A percentile compares a stretch with the other conserved stretches of the same genome.
Evolutionary conservation across 1,139 yeast genomes (phyloP).

Genomic region (Suhomyces yuchorum): DNA sequence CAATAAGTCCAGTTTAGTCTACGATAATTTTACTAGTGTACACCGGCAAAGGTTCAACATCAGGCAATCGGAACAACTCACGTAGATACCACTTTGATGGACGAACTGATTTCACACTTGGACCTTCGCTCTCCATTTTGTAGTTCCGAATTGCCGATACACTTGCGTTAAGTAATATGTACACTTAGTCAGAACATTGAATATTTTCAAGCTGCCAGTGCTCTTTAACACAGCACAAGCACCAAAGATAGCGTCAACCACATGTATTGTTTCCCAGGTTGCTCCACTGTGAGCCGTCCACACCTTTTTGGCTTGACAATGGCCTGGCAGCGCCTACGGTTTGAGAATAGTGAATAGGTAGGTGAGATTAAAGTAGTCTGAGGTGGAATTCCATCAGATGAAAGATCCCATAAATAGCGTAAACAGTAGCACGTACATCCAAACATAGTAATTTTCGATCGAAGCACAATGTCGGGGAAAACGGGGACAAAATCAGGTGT

Average conservation of each 20-base stretch:
- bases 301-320: background rate
- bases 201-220: background rate
- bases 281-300: background rate
- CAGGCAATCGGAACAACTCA: background rate
- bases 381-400: background rate
- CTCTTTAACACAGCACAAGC: background rate
- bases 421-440: background rate
- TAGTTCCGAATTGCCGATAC: background rate
- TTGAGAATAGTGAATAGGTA: background rate
- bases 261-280: background rate
- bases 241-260: background rate
- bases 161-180: background rate
- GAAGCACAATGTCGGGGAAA: background rate
- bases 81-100: background rate
- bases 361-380: background rate
- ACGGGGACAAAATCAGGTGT: background rate
- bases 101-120: background rate
- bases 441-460: background rate
- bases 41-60: background rate
- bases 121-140: background rate
- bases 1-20: background rate
- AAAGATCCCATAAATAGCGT: background rate
- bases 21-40: background rate
- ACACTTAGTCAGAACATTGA: background rate
- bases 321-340: background rate